Conservation (phyloP, 176 grass and related monocot genomes). For the Olyra latifolia region DNA sequence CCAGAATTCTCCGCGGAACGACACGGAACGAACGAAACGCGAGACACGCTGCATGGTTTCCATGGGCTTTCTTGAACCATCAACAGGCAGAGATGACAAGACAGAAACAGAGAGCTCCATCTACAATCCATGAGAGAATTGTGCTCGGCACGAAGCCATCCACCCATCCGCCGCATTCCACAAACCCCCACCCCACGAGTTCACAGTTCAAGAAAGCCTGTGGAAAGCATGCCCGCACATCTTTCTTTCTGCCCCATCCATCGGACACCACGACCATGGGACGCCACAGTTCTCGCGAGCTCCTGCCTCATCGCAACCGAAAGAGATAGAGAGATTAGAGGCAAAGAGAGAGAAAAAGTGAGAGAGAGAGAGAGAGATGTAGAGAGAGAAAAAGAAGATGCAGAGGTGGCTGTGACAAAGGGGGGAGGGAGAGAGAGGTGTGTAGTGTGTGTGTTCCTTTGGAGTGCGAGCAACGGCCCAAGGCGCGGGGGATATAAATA, state of each 20-base stretch:
- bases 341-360: not conserved
- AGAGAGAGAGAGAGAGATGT: not conserved
- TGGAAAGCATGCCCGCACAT: conserved; percentile 78
- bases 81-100: conserved; percentile 52
- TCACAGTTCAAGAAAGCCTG: conserved; percentile 99
- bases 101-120: not conserved
- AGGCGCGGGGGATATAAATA: conserved; percentile 53
- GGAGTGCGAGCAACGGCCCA: conserved; percentile 52
- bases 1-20: not conserved
- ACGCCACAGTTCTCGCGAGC: conserved; percentile 23
- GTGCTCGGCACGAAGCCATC: not conserved
- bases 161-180: not conserved
- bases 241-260: conserved; percentile 32
- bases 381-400: not conserved
- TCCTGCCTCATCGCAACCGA: not conserved
- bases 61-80: conserved; percentile 98
- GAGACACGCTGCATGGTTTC: conserved; percentile 63
- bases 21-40: not conserved
- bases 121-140: conserved; percentile 37
- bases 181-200: conserved; percentile 34
- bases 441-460: conserved; percentile 5
- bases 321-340: not conserved
- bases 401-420: conserved; percentile 37
- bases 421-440: not conserved
- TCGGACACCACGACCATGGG: not conserved